Base-by-base conservation (phyloP, 2,329 filamentous ascomycete species). In the Arthrobotrys sinensis region DNA sequence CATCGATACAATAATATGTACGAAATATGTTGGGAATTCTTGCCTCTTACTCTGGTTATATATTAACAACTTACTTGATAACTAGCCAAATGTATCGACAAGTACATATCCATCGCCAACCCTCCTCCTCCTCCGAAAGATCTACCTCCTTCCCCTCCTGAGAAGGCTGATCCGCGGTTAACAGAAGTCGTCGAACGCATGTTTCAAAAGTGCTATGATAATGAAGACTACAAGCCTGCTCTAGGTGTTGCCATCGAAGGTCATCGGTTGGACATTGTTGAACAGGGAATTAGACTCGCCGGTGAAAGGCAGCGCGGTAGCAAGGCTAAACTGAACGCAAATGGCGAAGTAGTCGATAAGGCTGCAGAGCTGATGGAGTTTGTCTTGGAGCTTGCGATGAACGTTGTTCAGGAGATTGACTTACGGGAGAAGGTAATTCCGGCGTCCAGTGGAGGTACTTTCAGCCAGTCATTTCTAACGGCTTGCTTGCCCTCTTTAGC, bases 331-430 rank as follows among this genome's bases (percentile, higher is more conserved):
- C 88, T 88, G 83, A 90, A 86, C 43, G 84, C 84, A 3, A 89
- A 90, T 80, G 85, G 85, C 40, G 87, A 88, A 21, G 34, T 7
- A 12, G 38, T 52, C 19, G 88, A 89, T 2, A 89, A 91, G 32
- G 91, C 93, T 16, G 94, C 98, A 83, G 95, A 98, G 84, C 86
- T 99, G 72, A 96, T 99, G 91, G 96, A 99, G 81, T 99, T 99
- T 83, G 92, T 96, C 19, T 86, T 99, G 79, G 91, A 94, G 81
- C 96, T 99, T 81, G 97, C 95, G 87, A 97, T 99, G 93, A 94
- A 96, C 79, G 91, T 98, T 78, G 94, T 99, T 16, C 96, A 98
- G 85, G 96, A 99, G 86, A 90, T 95, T 66, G 91, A 91, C 57
- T 89, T 98, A 83, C 90, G 96, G 79, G 91, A 91, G 82, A 89